These are phyloP conservation scores for Dovyalis caffra DNA, from an alignment of 345 rosid genomes.

Conservation along the genomic window DNA sequence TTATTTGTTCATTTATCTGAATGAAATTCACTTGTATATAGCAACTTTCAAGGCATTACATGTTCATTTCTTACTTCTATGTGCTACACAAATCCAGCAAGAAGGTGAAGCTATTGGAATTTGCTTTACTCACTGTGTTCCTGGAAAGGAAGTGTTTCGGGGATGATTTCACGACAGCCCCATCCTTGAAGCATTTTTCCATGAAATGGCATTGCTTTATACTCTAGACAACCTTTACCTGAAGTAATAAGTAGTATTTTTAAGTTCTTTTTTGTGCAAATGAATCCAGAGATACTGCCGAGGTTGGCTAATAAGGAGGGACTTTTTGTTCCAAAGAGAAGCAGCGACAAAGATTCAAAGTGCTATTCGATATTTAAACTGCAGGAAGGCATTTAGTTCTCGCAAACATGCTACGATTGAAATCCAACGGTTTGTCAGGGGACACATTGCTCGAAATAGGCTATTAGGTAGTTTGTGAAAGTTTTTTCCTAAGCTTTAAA, in stretches of 20 bases:
- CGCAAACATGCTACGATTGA: conserved; percentile 51
- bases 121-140: not conserved
- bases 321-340: conserved; percentile 37
- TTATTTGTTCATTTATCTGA: not conserved
- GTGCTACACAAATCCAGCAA: not conserved
- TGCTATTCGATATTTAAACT: conserved; percentile 39
- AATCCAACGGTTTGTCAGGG: conserved; percentile 58
- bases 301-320: conserved; percentile 61
- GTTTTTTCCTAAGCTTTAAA: conserved; percentile 6
- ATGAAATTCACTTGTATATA: not conserved
- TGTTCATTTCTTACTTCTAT: not conserved
- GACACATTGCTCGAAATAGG: conserved; percentile 53
- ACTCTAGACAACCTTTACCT: not conserved
- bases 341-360: conserved; percentile 61
- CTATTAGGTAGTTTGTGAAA: conserved; percentile 49
- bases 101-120: not conserved
- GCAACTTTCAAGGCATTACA: not conserved
- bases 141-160: not conserved
- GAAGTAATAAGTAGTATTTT: not conserved
- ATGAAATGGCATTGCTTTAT: not conserved
- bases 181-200: not conserved
- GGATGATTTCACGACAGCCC: not conserved
- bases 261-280: conserved; percentile 8
- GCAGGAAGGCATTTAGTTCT: conserved; percentile 33
- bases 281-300: conserved; percentile 52